Percentiles rank a stretch among this genome's conserved stretches.
phyloP scores from a whole-genome alignment of 495 filamentous ascomycete genomes.

The Paragyromitra xinjiangensis region DNA sequence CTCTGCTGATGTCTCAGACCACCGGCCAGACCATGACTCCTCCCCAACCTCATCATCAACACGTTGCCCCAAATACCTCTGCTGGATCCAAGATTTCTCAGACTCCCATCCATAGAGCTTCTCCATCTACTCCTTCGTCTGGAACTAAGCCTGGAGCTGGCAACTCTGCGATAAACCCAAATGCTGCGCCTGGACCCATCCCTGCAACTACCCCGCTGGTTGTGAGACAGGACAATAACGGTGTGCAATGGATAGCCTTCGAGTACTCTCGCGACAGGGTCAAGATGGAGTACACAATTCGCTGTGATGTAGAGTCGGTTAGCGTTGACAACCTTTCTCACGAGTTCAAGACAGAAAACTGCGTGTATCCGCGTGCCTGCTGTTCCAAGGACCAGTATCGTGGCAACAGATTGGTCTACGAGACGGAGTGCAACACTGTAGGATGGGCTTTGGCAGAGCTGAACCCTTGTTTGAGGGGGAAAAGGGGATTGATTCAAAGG shows the following conservation, averaged over 20 bases:
- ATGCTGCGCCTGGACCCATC: conserved; percentile 95
- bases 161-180: conserved; percentile 73
- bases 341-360: conserved; percentile 97
- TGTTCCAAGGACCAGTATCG: conserved; percentile 95
- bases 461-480: conserved; percentile 88
- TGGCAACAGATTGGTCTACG: conserved; percentile 92
- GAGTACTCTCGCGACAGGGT: conserved; percentile 97
- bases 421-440: conserved; percentile 98
- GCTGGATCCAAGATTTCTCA: conserved; percentile 65
- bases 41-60: conserved; percentile 67
- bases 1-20: conserved; percentile 75
- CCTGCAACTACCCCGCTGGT: conserved; percentile 97
- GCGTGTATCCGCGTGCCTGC: conserved; percentile 95
- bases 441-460: conserved; percentile 95
- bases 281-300: conserved; percentile 99
- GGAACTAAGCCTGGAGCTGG: conserved; percentile 64
- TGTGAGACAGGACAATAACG: conserved; percentile 93
- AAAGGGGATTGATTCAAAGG: conserved; percentile 93
- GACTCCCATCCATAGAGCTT: conserved; percentile 60
- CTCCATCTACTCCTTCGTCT: conserved; percentile 58
- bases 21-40: conserved; percentile 67
- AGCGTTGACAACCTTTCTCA: conserved; percentile 82
- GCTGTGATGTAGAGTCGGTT: conserved; percentile 96
- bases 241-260: conserved; percentile 98
- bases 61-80: conserved; percentile 67